Evolutionary conservation across 345 rosid species (phyloP).

Genomic region (Lepidium aucheri): DNA sequence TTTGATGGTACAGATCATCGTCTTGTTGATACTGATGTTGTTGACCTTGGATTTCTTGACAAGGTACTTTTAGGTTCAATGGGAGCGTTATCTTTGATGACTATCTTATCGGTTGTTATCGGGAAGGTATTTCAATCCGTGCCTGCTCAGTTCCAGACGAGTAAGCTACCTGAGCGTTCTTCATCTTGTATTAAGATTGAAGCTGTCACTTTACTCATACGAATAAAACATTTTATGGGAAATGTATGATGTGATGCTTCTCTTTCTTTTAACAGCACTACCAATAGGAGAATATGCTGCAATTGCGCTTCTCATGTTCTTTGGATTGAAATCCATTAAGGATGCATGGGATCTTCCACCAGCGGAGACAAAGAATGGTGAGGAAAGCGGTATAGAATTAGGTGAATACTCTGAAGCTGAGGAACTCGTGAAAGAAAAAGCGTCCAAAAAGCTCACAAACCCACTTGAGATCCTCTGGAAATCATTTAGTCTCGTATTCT

Average conservation of each 20-base stretch:
- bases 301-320: conserved; percentile 75
- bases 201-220: neutral
- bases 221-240: neutral
- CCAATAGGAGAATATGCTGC: conserved; percentile 99
- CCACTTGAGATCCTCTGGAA: conserved; percentile 88
- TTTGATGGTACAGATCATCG: neutral
- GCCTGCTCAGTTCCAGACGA: conserved; percentile 95
- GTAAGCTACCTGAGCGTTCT: conserved; percentile 37
- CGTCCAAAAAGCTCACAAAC: conserved; percentile 67
- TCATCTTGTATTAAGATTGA: neutral
- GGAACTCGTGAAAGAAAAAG: conserved; percentile 89
- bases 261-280: conserved; percentile 49
- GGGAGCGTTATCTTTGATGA: conserved; percentile 96
- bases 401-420: conserved; percentile 88
- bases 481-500: conserved; percentile 93
- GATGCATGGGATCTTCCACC: conserved; percentile 94
- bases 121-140: conserved; percentile 90
- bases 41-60: conserved; percentile 29
- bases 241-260: conserved; percentile 12
- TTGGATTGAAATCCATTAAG: conserved; percentile 93
- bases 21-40: conserved; percentile 13
- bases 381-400: conserved; percentile 48
- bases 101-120: conserved; percentile 79
- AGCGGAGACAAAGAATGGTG: conserved; percentile 42
- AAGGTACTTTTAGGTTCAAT: conserved; percentile 97